These are phyloP conservation scores for Candolleomyces efflorescens DNA, from an alignment of 768 basidiomycete genomes.

Conservation along the genomic window DNA sequence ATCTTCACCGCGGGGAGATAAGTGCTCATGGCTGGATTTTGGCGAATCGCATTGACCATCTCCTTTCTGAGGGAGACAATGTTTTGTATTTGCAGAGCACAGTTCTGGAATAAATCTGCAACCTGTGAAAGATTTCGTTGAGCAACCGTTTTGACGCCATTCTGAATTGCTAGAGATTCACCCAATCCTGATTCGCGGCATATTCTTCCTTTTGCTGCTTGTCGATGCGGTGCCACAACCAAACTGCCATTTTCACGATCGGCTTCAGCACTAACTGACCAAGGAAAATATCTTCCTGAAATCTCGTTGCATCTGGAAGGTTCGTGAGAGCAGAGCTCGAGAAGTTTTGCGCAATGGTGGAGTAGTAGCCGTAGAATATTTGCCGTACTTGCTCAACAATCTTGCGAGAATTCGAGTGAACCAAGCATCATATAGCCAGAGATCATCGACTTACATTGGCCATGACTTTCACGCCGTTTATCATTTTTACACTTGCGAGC, in stretches of 20 bases:
- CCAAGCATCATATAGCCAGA: neutral
- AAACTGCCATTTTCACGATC: conserved; percentile 62
- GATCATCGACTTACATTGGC: conserved; percentile 38
- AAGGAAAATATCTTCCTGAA: conserved; percentile 41
- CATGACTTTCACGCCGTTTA: conserved; percentile 63
- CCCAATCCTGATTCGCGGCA: conserved; percentile 49
- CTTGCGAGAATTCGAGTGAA: conserved; percentile 26
- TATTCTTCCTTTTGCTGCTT: conserved; percentile 40
- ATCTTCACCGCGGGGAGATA: conserved; percentile 45
- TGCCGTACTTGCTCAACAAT: conserved; percentile 50
- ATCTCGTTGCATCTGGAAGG: conserved; percentile 36
- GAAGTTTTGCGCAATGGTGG: conserved; percentile 40
- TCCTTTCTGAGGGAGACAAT: conserved; percentile 56
- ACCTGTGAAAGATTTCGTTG: conserved; percentile 37
- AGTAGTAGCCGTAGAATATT: conserved; percentile 60
- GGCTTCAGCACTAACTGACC: conserved; percentile 75
- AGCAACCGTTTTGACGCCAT: conserved; percentile 2
- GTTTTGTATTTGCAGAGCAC: conserved; percentile 49
- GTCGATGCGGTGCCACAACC: conserved; percentile 61
- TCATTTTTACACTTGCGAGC: conserved; percentile 66
- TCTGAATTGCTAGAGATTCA: conserved; percentile 21
- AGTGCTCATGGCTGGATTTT: conserved; percentile 30
- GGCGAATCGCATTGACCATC: conserved; percentile 41
- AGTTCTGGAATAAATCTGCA: conserved; percentile 54
- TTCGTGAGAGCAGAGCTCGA: conserved; percentile 34